phyloP scores from a whole-genome alignment of 306 rosid genomes.

The Chamaecrista fasciculata region DNA sequence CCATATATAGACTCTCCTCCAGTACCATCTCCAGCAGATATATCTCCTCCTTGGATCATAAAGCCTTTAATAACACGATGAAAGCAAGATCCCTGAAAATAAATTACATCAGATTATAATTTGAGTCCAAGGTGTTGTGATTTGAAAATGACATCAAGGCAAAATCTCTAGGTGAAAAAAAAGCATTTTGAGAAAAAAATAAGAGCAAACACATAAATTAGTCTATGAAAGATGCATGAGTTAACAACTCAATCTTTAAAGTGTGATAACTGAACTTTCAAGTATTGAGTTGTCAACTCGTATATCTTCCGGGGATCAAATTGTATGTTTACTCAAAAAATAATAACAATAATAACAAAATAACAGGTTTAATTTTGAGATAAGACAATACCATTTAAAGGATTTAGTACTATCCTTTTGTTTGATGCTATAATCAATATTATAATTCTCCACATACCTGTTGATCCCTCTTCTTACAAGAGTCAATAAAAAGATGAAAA shows the following conservation, averaged over 20 bases:
- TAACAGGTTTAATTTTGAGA: not conserved
- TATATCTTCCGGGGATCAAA: no score
- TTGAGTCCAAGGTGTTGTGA: conserved; percentile 4
- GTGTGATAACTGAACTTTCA: no score
- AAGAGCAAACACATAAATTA: no score
- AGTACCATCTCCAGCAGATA: conserved; percentile 91
- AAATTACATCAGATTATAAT: conserved; percentile 18
- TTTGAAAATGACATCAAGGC: not conserved
- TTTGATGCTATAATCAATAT: not conserved
- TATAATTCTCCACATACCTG: not conserved
- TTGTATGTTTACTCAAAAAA: no score
- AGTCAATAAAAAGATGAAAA: conserved; percentile 5
- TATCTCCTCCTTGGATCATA: conserved; percentile 95
- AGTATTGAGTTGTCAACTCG: no score
- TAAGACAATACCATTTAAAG: not conserved
- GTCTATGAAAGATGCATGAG: no score
- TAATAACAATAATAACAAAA: not conserved
- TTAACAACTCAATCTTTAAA: no score
- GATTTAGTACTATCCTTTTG: not conserved
- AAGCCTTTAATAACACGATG: conserved; percentile 80
- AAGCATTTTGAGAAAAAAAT: not conserved
- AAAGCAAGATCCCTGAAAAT: conserved; percentile 68
- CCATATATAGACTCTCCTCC: conserved; percentile 95
- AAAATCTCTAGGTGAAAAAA: not conserved
- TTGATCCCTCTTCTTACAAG: conserved; percentile 10